phyloP scores from a whole-genome alignment of 768 basidiomycete genomes.

The Suillus spraguei region DNA sequence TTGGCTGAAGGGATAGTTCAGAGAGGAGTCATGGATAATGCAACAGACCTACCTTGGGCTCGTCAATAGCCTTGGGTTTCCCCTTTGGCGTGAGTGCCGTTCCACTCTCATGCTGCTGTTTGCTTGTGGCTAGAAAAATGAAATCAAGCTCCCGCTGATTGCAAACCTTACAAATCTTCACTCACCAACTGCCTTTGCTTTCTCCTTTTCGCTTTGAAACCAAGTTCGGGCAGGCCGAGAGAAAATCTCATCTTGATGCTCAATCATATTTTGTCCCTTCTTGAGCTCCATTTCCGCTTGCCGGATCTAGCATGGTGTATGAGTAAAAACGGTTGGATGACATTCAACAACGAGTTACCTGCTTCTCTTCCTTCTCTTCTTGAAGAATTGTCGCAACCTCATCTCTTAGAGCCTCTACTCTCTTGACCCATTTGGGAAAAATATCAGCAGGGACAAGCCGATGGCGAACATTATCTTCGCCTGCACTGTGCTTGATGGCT shows the following conservation, averaged over 20 bases:
- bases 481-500: slow-evolving; percentile 85
- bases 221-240: slow-evolving; percentile 95
- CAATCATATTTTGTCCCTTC: slow-evolving; percentile 94
- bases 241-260: slow-evolving; percentile 91
- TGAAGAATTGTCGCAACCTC: slow-evolving; percentile 80
- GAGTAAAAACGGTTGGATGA: slow-evolving; percentile 14
- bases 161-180: slow-evolving; percentile 12
- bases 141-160: slow-evolving; percentile 1
- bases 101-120: slow-evolving; percentile 68
- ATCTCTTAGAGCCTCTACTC: slow-evolving; percentile 67
- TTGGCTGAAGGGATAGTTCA: slow-evolving; percentile 47
- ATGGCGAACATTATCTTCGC: slow-evolving; percentile 83
- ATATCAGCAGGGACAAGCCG: slow-evolving; percentile 82
- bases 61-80: slow-evolving; percentile 40
- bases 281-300: slow-evolving; percentile 94
- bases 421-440: slow-evolving; percentile 68
- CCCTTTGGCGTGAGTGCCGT: slow-evolving; percentile 40
- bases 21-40: neutral
- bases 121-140: slow-evolving; percentile 63
- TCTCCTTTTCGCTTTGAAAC: slow-evolving; percentile 93
- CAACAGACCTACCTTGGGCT: slow-evolving; percentile 41
- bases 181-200: slow-evolving; percentile 75
- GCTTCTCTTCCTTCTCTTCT: slow-evolving; percentile 96
- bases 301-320: slow-evolving; percentile 55
- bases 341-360: slow-evolving; percentile 46